phyloP scores from a whole-genome alignment of 2,329 filamentous ascomycete species.

The Huntiella moniliformis region DNA sequence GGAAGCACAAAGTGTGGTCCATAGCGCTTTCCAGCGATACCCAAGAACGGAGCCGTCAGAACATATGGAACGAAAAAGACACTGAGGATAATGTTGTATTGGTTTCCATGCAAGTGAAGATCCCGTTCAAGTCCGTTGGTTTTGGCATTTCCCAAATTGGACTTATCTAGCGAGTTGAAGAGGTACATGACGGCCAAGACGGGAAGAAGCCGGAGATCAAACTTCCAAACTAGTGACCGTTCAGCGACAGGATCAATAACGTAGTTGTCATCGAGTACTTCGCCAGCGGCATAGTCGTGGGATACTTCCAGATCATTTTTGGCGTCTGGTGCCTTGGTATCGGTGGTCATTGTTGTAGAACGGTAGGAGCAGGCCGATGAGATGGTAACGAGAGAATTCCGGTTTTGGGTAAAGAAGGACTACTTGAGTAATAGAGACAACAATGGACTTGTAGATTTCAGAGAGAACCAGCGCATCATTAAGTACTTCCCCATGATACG shows the following conservation, averaged over 20 bases:
- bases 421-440: no score
- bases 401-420: no score
- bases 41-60: constrained; percentile 39
- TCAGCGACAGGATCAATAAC: constrained; percentile 27
- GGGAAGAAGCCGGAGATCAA: constrained; percentile 34
- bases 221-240: constrained; percentile 31
- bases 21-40: constrained; percentile 51
- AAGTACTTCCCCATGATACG: no score
- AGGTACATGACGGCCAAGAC: constrained; percentile 37
- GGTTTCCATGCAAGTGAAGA: constrained; percentile 33
- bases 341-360: no score
- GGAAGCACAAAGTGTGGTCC: constrained; percentile 50
- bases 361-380: no score
- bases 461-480: no score
- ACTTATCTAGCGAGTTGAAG: constrained; percentile 28
- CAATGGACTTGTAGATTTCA: no score
- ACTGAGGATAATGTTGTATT: constrained; percentile 53
- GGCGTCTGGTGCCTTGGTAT: no score
- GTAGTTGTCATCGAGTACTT: neutral
- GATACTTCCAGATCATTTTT: neutral
- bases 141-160: constrained; percentile 34
- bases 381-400: no score
- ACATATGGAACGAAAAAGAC: constrained; percentile 67
- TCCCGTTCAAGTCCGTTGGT: constrained; percentile 28
- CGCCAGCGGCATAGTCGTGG: neutral